Conservation (phyloP, 768 basidiomycete species). For the Panaeolus cyanescens region DNA sequence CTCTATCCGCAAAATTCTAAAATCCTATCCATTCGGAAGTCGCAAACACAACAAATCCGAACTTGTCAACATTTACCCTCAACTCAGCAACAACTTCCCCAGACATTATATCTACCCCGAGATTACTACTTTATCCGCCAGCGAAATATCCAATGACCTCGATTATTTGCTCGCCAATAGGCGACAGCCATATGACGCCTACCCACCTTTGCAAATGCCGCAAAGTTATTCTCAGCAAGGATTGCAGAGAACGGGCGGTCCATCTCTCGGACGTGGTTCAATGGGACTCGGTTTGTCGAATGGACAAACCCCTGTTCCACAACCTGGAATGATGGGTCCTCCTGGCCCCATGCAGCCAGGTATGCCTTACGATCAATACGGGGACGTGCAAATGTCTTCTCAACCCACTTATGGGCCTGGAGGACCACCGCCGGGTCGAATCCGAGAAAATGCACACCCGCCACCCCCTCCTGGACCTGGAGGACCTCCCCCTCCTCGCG, state of each 20-base stretch:
- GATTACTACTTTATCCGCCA: slow-evolving; percentile 45
- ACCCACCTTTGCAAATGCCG: slow-evolving; percentile 7
- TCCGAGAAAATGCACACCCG: slow-evolving; percentile 11
- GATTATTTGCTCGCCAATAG: slow-evolving; percentile 55
- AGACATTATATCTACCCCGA: slow-evolving; percentile 43
- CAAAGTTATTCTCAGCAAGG: slow-evolving; percentile 13
- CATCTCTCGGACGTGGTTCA: slow-evolving; percentile 9
- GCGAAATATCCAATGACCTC: slow-evolving; percentile 54
- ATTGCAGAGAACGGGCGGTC: slow-evolving; percentile 2
- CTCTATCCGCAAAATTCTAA: slow-evolving; percentile 67
- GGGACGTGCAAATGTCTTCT: slow-evolving; percentile 8
- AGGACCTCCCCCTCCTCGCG: slow-evolving; percentile 8
- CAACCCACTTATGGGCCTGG: slow-evolving; percentile 10
- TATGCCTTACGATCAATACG: slow-evolving; percentile 22
- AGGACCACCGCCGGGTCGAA: slow-evolving; percentile 11
- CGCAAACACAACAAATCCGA: slow-evolving; percentile 27
- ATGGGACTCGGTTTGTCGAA: slow-evolving; percentile 19
- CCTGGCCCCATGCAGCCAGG: slow-evolving; percentile 15
- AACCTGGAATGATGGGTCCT: slow-evolving; percentile 14
- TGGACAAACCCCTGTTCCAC: slow-evolving; percentile 17
- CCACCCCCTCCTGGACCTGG: slow-evolving; percentile 8
- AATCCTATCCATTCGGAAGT: slow-evolving; percentile 52
- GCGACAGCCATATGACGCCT: slow-evolving; percentile 7
- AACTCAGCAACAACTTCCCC: slow-evolving; percentile 19
- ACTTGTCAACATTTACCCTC: slow-evolving; percentile 17